Evolutionary conservation across 176 grass and related monocot species (phyloP), one percentile per base, ranked within the genome.

Genomic region (Aegilops sharonensis): DNA sequence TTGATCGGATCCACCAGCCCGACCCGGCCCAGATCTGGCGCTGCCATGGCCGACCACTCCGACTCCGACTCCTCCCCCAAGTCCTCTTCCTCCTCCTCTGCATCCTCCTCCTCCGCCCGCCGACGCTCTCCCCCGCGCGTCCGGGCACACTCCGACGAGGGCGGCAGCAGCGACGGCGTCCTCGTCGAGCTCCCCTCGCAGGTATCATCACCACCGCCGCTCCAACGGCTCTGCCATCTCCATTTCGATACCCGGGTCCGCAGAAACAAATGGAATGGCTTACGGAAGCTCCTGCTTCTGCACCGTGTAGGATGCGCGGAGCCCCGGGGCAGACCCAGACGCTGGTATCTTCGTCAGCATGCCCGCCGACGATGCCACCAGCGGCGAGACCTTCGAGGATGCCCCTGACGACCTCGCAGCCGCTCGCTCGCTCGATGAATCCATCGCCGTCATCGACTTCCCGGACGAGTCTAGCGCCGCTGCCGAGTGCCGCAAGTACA

Each of bases 111-210:
- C 60, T 73, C 83, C 47, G 68, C 88, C 20, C 69, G 39, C 90
- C 60, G 48, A 5, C 67, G 81, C 35, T 90, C 93, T 2, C 88
- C 88, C 68, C 86, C 72, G 76, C 83, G 86, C 48, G 72, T 45
- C 78, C 88, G 79, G 71, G 87, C 86, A 32, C 91, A 92, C 63
- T 95, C 91, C 15, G 95, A 98, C 43, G 95, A 98, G 86, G 85
- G 94, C 47, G 90, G 91, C 56, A 98, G 94, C 89, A 98, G 97
- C 87, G 97, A 98, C 47, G 97, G 97, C 34, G 97, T 98, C 78
- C 94, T 98, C 45, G 97, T 98, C 42, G 94, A 98, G 78, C 93
- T 98, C 75, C 94, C 96, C 35, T 87, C 91, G 14, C 92, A 92
- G 81, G 88, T 91, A 75, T 68, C 72, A 24, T 68, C 66, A 24